Evolutionary conservation across 1,284 basidiomycete species (phyloP).

Genomic region (Taiwanofungus camphoratus): DNA sequence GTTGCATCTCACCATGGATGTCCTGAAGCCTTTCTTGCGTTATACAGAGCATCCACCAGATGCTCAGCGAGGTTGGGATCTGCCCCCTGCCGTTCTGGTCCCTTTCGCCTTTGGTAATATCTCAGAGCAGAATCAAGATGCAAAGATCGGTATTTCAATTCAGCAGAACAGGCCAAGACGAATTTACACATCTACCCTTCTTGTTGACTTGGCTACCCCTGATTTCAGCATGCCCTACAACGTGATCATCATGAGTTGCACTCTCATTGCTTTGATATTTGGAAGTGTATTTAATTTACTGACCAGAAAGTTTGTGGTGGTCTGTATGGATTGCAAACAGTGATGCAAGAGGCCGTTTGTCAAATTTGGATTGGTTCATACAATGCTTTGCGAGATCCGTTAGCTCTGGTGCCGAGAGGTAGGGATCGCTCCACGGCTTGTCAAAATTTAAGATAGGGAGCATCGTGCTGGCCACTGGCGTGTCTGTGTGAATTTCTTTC

Average conservation of each 20-base stretch:
- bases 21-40: slow-evolving; percentile 82
- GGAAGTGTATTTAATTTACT: slow-evolving; percentile 88
- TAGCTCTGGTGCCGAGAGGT: too few species aligned
- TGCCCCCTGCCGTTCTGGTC: slow-evolving; percentile 77
- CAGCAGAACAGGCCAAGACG: slow-evolving; percentile 26
- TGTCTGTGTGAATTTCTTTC: too few species aligned
- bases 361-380: too few species aligned
- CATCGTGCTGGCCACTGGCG: too few species aligned
- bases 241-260: slow-evolving; percentile 94
- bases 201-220: slow-evolving; percentile 90
- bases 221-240: slow-evolving; percentile 99
- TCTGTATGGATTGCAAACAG: slow-evolving; percentile 20
- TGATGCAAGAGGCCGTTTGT: too few species aligned
- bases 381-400: too few species aligned
- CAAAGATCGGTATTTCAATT: background rate
- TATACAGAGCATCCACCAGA: slow-evolving; percentile 97
- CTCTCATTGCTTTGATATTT: slow-evolving; percentile 89
- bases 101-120: slow-evolving; percentile 29
- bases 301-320: slow-evolving; percentile 71
- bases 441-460: too few species aligned
- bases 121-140: slow-evolving; percentile 7
- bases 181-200: slow-evolving; percentile 76
- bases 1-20: slow-evolving; percentile 65
- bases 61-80: slow-evolving; percentile 90
- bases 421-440: too few species aligned